phyloP scores from a whole-genome alignment of 139 green algal species.

The Desmodesmus armatus region DNA sequence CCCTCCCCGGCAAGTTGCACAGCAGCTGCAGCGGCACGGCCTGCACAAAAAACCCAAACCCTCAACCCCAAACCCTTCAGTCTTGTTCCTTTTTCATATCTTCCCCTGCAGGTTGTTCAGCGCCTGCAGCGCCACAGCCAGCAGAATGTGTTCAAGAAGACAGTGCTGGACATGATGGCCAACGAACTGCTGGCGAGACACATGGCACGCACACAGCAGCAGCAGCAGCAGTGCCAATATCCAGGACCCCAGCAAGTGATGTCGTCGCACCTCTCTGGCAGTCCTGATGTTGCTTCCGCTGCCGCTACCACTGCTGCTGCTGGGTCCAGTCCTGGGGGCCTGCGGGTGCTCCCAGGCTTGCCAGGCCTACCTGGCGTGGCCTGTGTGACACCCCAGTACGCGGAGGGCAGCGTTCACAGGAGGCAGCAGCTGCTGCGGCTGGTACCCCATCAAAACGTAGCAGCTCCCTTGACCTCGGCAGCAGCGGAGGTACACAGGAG shows the following conservation, averaged over 20 bases:
- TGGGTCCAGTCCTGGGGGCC: background rate
- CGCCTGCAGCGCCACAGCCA: slow-evolving; percentile 77
- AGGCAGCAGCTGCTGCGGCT: slow-evolving; percentile 43
- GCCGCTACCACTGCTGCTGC: background rate
- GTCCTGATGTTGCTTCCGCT: background rate
- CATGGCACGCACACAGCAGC: slow-evolving; percentile 23
- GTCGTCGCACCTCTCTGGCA: background rate
- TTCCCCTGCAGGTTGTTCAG: slow-evolving; percentile 79
- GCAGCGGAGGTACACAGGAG: background rate
- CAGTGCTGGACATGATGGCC: slow-evolving; percentile 91
- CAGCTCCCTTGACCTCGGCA: slow-evolving; percentile 5
- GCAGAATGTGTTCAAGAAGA: slow-evolving; percentile 77
- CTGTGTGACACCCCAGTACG: background rate
- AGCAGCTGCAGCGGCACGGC: background rate
- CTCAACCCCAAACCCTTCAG: too few species aligned
- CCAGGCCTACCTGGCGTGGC: too few species aligned
- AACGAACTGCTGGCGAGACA: slow-evolving; percentile 80
- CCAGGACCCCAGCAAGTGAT: background rate
- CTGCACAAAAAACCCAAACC: background rate
- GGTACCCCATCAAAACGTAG: slow-evolving; percentile 14
- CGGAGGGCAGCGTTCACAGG: slow-evolving; percentile 31
- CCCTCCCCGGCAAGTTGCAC: too few species aligned
- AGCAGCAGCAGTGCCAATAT: background rate
- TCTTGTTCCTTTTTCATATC: too few species aligned
- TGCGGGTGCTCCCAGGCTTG: too few species aligned